Evolutionary conservation across 139 green algal species (phyloP), one percentile per base, ranked within the genome.

Genomic region (Chlorella sp.): DNA sequence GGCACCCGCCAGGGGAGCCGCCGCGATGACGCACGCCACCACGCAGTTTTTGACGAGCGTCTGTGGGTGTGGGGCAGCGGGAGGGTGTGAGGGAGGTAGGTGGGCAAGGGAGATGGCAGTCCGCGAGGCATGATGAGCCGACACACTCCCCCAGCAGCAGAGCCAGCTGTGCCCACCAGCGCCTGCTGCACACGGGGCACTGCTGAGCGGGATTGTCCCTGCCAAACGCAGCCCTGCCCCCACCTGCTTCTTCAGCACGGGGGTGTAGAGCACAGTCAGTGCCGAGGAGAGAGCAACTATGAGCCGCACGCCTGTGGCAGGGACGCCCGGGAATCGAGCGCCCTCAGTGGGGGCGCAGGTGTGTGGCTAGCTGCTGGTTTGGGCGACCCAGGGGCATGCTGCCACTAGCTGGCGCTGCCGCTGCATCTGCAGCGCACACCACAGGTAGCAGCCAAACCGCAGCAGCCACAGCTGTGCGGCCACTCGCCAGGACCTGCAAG

Each of bases 191-290:
- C n/a, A n/a, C n/a, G n/a, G n/a, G n/a, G n/a, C n/a, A n/a, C n/a
- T n/a, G n/a, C n/a, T n/a, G n/a, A n/a, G n/a, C n/a, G n/a, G n/a
- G n/a, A n/a, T n/a, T n/a, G n/a, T n/a, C n/a, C n/a, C n/a, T n/a
- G n/a, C 44, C 44, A 51, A 51, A 51, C 9, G 60, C 30, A 32
- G 60, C 60, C 9, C 60, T 32, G 23, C 25, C 20, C 26, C 28
- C 3, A 91, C 90, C 23, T 94, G 32, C 39, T 78, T 65, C 79
- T 96, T 96, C 56, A 96, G 87, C 23, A 95, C 44, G 15, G 91
- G 93, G 15, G 93, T 93, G 87, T 93, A 95, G n/a, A 92, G 82
- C 75, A 94, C 47, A 21, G 91, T 94, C 9, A 75, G 80, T 28
- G 81, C 90, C 4, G 91, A 90, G 44, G 85, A 91, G 38, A 86